A percentile compares a stretch with the other conserved stretches of the same genome.
Conservation (phyloP, 2,329 filamentous ascomycete species). For the Fusarium chuoi region DNA sequence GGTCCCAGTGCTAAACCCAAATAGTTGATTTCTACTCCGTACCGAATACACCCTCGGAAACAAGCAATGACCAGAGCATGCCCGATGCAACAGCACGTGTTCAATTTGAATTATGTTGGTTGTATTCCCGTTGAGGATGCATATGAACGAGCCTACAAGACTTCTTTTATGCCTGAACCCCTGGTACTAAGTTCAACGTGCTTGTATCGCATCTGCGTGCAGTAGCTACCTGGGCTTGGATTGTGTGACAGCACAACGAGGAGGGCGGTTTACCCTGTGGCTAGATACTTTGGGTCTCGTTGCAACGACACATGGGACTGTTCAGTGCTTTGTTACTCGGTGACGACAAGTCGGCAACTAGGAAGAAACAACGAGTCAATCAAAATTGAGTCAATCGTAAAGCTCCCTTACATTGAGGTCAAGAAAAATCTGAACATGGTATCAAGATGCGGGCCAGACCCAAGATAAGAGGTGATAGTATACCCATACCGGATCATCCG, state of each 20-base stretch:
- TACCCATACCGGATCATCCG: not conserved
- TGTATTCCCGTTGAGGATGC: not conserved
- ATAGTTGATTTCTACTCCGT: not conserved
- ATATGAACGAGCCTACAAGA: not conserved
- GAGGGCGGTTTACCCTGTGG: not conserved
- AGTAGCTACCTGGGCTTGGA: not conserved
- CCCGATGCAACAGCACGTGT: not conserved
- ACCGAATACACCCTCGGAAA: not conserved
- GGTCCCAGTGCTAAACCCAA: constrained; percentile 2
- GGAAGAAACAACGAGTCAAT: constrained; percentile 3
- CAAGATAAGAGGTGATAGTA: constrained; percentile 1
- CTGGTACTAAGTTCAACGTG: constrained; percentile 3
- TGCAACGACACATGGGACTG: not conserved
- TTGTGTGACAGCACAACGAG: not conserved
- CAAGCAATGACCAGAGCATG: not conserved
- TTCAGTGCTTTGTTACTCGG: not conserved
- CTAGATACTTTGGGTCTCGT: not conserved
- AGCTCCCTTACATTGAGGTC: constrained; percentile 14
- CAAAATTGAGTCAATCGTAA: not conserved
- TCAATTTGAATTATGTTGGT: not conserved
- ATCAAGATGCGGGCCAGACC: not conserved
- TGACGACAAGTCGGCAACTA: not conserved
- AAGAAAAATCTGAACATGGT: not conserved
- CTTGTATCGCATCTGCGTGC: constrained; percentile 11
- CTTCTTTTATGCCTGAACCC: not conserved